Conservation (phyloP, 768 basidiomycete genomes). For the Tylopilus vinaceipallidus region DNA sequence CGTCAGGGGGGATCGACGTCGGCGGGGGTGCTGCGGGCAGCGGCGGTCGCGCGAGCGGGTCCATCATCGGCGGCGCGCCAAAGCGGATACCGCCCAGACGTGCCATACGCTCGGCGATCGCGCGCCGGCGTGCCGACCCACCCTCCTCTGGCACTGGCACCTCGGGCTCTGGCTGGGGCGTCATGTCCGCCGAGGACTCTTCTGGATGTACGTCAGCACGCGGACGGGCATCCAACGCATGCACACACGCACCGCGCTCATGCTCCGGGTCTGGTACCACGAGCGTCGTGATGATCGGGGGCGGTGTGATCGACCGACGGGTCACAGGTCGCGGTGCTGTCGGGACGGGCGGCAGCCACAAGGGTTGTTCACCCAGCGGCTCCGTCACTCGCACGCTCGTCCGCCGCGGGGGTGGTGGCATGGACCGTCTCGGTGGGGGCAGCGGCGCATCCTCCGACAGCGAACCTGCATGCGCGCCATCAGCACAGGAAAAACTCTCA, state of each 20-base stretch:
- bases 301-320: slow-evolving; percentile 21
- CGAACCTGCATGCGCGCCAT: slow-evolving; percentile 10
- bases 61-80: slow-evolving; percentile 56
- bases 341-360: slow-evolving; percentile 21
- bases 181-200: background rate
- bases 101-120: slow-evolving; percentile 94
- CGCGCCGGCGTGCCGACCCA: slow-evolving; percentile 53
- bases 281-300: slow-evolving; percentile 25
- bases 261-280: slow-evolving; percentile 6
- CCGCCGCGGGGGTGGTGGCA: slow-evolving; percentile 25
- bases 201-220: background rate
- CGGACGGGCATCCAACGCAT: background rate
- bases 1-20: slow-evolving; percentile 30
- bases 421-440: slow-evolving; percentile 15
- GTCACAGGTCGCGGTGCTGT: slow-evolving; percentile 13
- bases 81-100: slow-evolving; percentile 85
- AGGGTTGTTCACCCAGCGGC: slow-evolving; percentile 5
- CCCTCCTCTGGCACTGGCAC: slow-evolving; percentile 42
- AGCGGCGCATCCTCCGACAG: slow-evolving; percentile 12
- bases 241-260: slow-evolving; percentile 8
- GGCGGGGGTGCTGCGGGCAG: slow-evolving; percentile 38
- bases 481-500: background rate
- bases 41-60: slow-evolving; percentile 37
- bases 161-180: slow-evolving; percentile 10
- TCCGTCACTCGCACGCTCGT: slow-evolving; percentile 19